Evolutionary conservation across 2,329 filamentous ascomycete genomes (phyloP), one percentile per base, ranked within the genome.

Genomic region (Tolypocladium album): DNA sequence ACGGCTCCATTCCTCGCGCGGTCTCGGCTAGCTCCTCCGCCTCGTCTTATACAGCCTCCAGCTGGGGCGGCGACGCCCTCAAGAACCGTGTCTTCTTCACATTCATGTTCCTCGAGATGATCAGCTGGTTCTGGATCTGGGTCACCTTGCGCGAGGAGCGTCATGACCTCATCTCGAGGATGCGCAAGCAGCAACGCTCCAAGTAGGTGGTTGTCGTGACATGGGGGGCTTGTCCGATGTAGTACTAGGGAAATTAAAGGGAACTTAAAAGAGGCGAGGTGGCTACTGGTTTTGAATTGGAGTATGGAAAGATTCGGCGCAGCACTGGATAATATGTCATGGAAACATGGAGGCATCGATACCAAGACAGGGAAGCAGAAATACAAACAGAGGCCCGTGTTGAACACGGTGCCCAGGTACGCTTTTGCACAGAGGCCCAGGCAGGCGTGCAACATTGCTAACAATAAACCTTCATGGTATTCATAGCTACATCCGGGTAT

Each of bases 81-180:
- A 91, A 92, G 77, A 96, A 95, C 71, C 84, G 90, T 57, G 78
- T 96, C 47, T 84, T 96, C 47, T 95, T 97, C 70, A 86, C 88
- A 0, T 94, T 91, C 74, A 86, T 85, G 11, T 94, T 96, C 68
- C 70, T 96, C 69, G 92, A 97, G 78, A 84, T 90, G 71, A 79
- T 90, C 65, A 82, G 83, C 62, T 96, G 92, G 90, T 92, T 96
- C 73, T 96, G 92, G 92, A 85, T 84, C 31, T 90, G 86, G 80
- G 79, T 87, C 38, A 88, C 84, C 5, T 72, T 91, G 66, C 78
- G 84, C 58, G 88, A 91, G 68, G 88, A 91, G 76, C 69, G 75
- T n/a, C 64, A 67, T 5, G 74, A 71, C 24, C 68, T 82, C 3
- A 61, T 77, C 12, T 67, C 67, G 9, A 75, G 73, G 63, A 76